phyloP scores from a whole-genome alignment of 306 rosid genomes.

The Alnus rubra region DNA sequence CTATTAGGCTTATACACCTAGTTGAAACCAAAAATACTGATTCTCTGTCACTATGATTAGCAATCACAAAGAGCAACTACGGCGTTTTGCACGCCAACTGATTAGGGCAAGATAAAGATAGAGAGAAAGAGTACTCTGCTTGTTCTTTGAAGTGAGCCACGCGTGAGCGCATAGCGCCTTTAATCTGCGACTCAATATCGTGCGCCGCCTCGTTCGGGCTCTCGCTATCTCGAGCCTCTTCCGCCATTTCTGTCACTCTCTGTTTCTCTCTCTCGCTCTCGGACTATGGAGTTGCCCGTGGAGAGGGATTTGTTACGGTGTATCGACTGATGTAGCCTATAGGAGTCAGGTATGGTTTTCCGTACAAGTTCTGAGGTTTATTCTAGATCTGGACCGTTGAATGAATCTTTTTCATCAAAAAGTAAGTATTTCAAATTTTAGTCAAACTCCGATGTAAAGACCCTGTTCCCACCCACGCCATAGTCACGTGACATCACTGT shows the following conservation, averaged over 20 bases:
- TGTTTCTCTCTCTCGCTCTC: background rate
- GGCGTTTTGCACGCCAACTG: background rate
- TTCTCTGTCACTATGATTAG: background rate
- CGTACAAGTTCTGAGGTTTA: background rate
- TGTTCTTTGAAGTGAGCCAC: conserved; percentile 74
- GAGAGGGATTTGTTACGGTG: background rate
- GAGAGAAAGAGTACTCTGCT: conserved; percentile 50
- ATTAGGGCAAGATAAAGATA: background rate
- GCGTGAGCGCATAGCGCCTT: conserved; percentile 59
- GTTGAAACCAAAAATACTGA: background rate
- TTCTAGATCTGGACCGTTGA: background rate
- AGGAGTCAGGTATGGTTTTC: background rate
- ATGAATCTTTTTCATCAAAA: background rate
- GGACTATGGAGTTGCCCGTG: background rate
- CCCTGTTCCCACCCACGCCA: background rate
- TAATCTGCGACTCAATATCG: conserved; percentile 57
- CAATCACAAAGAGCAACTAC: background rate
- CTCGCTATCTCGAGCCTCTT: conserved; percentile 43
- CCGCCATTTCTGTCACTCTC: conserved; percentile 46
- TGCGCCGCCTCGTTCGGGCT: conserved; percentile 12
- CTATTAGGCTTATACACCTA: background rate
- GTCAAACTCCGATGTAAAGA: background rate
- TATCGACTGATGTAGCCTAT: background rate
- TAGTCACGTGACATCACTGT: background rate
- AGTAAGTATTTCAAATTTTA: background rate